Evolutionary conservation across 2,329 filamentous ascomycete species (phyloP).

Genomic region (Scedosporium apiospermum): DNA sequence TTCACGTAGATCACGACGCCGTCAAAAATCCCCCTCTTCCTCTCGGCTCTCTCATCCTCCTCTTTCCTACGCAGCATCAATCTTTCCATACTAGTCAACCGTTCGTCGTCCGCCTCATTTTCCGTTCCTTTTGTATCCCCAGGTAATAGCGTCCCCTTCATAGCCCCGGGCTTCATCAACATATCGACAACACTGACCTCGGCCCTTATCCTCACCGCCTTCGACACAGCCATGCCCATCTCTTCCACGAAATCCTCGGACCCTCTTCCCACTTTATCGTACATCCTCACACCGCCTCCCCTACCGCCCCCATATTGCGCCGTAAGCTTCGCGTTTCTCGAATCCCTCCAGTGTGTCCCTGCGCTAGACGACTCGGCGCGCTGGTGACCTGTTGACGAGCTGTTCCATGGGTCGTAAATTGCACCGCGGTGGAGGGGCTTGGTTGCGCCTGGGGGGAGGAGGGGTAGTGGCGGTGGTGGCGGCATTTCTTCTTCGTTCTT

Average conservation of each 20-base stretch:
- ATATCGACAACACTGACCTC: slow-evolving; percentile 42
- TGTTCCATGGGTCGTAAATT: slow-evolving; percentile 62
- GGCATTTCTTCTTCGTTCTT: slow-evolving; percentile 2
- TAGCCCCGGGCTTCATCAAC: slow-evolving; percentile 36
- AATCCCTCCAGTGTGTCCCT: slow-evolving; percentile 53
- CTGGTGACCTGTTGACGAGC: slow-evolving; percentile 69
- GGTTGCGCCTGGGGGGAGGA: slow-evolving; percentile 28
- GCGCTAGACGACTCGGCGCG: slow-evolving; percentile 57
- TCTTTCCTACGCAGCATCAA: slow-evolving; percentile 21
- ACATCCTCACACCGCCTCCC: slow-evolving; percentile 49
- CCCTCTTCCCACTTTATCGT: slow-evolving; percentile 57
- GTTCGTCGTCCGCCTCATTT: neutral
- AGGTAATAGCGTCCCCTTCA: slow-evolving; percentile 21
- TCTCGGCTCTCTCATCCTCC: slow-evolving; percentile 35
- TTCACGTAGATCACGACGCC: slow-evolving; percentile 76
- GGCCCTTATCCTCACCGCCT: slow-evolving; percentile 28
- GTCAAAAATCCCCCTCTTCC: slow-evolving; percentile 48
- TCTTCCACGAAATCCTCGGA: slow-evolving; percentile 44
- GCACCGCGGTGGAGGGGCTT: neutral
- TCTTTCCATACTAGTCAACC: slow-evolving; percentile 16
- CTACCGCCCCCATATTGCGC: slow-evolving; percentile 54
- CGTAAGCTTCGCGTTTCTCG: slow-evolving; percentile 58
- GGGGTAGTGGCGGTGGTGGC: slow-evolving; percentile 19
- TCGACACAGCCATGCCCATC: slow-evolving; percentile 31
- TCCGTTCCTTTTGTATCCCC: slow-evolving; percentile 8